A percentile compares a stretch with the other conserved stretches of the same genome.
Conservation (phyloP, 345 rosid genomes). For the Hypericum androsaemum region DNA sequence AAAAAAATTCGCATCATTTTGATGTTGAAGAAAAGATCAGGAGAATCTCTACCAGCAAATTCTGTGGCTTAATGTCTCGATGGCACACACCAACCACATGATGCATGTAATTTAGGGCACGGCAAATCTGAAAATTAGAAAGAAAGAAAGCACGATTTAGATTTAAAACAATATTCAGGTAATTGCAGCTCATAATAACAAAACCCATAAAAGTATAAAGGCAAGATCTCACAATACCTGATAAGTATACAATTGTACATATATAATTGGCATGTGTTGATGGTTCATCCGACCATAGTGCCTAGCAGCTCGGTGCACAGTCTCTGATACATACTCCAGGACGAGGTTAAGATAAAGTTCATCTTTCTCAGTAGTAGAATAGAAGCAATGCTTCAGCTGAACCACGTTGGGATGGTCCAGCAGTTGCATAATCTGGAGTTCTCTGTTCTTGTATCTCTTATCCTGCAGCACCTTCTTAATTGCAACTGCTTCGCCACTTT, state of each 20-base stretch:
- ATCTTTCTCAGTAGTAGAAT: conserved; percentile 81
- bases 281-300: conserved; percentile 58
- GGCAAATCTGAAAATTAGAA: conserved; percentile 54
- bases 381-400: conserved; percentile 79
- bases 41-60: conserved; percentile 58
- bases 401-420: conserved; percentile 83
- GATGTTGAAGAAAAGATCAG: background rate
- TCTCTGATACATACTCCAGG: conserved; percentile 80
- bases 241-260: conserved; percentile 64
- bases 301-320: conserved; percentile 76
- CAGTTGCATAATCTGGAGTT: conserved; percentile 87
- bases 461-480: conserved; percentile 92
- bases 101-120: conserved; percentile 89
- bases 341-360: conserved; percentile 94
- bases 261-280: conserved; percentile 47
- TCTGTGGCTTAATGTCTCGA: conserved; percentile 98
- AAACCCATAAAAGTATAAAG: background rate
- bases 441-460: conserved; percentile 95
- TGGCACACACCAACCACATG: conserved; percentile 85
- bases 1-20: background rate
- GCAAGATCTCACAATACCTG: conserved; percentile 36
- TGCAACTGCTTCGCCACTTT: conserved; percentile 75
- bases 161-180: background rate
- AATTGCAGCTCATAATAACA: conserved; percentile 2
- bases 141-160: conserved; percentile 8